Evolutionary conservation across 2,329 filamentous ascomycete genomes (phyloP).

Genomic region (Trichoderma afroharzianum): DNA sequence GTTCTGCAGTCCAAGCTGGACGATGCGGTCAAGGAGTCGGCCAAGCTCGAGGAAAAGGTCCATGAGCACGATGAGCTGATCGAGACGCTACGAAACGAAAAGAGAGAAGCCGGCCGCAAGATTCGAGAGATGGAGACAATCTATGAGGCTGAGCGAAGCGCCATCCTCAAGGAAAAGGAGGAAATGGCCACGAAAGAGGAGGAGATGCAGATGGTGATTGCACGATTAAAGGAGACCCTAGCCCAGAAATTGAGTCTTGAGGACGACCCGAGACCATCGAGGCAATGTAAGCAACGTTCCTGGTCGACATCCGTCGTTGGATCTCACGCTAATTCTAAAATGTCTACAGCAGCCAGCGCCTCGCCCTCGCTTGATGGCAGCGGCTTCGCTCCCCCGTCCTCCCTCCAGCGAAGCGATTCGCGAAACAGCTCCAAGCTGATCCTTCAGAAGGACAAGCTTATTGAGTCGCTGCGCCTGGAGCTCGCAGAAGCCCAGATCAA

Average conservation of each 20-base stretch:
- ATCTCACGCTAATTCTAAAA: constrained; percentile 22
- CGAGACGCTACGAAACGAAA: constrained; percentile 77
- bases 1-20: constrained; percentile 83
- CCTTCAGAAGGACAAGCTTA: constrained; percentile 93
- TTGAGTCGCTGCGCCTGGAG: constrained; percentile 87
- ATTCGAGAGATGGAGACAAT: constrained; percentile 89
- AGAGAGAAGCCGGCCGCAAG: constrained; percentile 76
- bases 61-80: constrained; percentile 85
- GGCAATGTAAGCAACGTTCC: constrained; percentile 48
- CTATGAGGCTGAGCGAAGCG: constrained; percentile 84
- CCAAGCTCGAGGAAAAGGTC: constrained; percentile 78
- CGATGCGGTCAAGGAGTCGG: constrained; percentile 78
- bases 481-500: constrained; percentile 95
- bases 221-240: constrained; percentile 84
- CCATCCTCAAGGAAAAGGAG: constrained; percentile 88
- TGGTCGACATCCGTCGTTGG: neutral
- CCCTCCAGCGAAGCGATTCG: constrained; percentile 82
- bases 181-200: constrained; percentile 80
- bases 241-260: constrained; percentile 63
- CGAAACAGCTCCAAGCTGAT: constrained; percentile 85
- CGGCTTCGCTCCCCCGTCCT: constrained; percentile 83
- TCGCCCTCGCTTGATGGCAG: constrained; percentile 68
- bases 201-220: constrained; percentile 85
- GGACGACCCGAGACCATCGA: constrained; percentile 55
- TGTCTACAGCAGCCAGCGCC: constrained; percentile 42